phyloP scores from a whole-genome alignment of 305 asterid species.

The Solanum hybrid region DNA sequence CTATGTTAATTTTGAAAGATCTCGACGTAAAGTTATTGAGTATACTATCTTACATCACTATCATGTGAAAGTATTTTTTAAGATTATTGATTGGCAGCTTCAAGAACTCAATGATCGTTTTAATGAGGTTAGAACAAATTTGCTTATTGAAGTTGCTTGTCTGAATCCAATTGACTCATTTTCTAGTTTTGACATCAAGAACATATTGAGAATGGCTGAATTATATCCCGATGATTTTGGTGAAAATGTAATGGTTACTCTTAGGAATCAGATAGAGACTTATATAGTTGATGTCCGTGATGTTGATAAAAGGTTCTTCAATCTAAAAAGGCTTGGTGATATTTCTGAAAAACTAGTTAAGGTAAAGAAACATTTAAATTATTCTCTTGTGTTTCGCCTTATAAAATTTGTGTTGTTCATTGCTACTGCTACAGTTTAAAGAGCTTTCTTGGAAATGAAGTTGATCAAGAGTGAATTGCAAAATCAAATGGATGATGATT shows the following conservation, averaged over 20 bases:
- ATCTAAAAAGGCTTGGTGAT: background rate
- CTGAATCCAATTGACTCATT: background rate
- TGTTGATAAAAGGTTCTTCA: background rate
- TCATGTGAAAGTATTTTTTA: background rate
- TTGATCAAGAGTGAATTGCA: background rate
- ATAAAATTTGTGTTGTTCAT: background rate
- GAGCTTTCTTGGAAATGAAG: background rate
- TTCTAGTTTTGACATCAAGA: background rate
- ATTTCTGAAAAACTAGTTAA: background rate
- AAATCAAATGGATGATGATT: background rate
- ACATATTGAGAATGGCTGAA: background rate
- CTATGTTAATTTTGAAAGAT: background rate
- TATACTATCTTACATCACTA: background rate
- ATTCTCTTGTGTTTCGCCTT: background rate
- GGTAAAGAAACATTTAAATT: background rate
- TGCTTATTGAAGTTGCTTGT: background rate
- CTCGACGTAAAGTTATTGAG: background rate
- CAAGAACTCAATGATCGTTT: background rate
- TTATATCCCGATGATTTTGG: background rate
- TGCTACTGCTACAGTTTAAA: background rate
- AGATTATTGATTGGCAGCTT: background rate
- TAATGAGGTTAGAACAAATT: background rate
- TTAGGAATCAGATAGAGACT: background rate
- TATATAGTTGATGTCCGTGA: background rate
- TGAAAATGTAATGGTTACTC: background rate